Evolutionary conservation across 2,329 filamentous ascomycete species (phyloP).

Genomic region (Colletotrichum spinosum): DNA sequence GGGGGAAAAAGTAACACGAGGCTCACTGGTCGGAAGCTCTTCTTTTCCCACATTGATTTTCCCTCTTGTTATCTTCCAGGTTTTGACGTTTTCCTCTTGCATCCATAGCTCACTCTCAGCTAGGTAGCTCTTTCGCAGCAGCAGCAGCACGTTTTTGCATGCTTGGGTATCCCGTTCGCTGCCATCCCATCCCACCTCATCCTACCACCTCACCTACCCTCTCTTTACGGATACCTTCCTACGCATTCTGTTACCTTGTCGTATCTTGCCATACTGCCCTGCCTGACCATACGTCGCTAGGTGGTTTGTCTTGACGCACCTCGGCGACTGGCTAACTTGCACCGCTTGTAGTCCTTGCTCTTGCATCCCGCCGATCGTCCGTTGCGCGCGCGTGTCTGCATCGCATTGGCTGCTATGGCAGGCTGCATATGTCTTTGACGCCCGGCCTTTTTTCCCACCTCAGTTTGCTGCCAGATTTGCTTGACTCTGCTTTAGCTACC

Average conservation of each 20-base stretch:
- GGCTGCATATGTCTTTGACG: slow-evolving; percentile 38
- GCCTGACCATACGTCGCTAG: background rate
- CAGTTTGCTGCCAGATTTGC: slow-evolving; percentile 25
- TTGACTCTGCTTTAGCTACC: slow-evolving; percentile 17
- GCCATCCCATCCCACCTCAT: too few relatives aligned
- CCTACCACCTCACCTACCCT: too few relatives aligned
- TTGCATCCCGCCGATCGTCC: slow-evolving; percentile 27
- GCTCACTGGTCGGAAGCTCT: too few relatives aligned
- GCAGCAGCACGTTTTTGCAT: too few relatives aligned
- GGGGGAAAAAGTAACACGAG: too few relatives aligned
- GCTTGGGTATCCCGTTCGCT: too few relatives aligned
- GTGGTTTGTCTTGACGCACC: slow-evolving; percentile 12
- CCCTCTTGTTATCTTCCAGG: too few relatives aligned
- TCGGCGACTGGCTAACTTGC: slow-evolving; percentile 26
- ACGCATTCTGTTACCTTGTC: background rate
- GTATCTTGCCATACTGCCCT: background rate
- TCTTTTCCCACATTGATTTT: too few relatives aligned
- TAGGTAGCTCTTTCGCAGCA: too few relatives aligned
- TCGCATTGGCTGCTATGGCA: slow-evolving; percentile 55
- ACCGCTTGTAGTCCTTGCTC: slow-evolving; percentile 18
- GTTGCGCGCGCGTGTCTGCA: slow-evolving; percentile 54
- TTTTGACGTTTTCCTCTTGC: too few relatives aligned
- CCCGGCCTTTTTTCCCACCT: slow-evolving; percentile 30
- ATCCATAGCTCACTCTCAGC: too few relatives aligned
- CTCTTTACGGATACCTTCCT: background rate